Evolutionary conservation across 441 rosid species (phyloP).

Genomic region (Metrosideros polymorpha): DNA sequence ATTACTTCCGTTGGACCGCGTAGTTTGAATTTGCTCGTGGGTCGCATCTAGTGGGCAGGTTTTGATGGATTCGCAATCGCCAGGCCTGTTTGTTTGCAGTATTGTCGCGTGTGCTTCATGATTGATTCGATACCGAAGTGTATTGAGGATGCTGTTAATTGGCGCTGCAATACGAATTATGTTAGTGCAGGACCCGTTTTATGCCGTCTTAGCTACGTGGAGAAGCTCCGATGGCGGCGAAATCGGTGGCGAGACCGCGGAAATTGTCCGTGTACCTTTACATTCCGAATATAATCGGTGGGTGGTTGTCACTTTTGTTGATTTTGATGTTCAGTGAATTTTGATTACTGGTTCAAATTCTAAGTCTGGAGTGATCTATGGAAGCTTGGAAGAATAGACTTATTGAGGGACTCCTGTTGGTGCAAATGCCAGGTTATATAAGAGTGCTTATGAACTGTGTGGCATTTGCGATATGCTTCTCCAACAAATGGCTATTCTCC

Average conservation of each 20-base stretch:
- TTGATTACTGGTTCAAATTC: background rate
- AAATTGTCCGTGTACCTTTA: slow-evolving; percentile 69
- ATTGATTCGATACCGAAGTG: background rate
- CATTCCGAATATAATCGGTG: slow-evolving; percentile 83
- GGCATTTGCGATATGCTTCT: slow-evolving; percentile 82
- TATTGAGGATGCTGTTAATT: background rate
- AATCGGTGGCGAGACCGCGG: slow-evolving; percentile 36
- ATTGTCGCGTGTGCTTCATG: background rate
- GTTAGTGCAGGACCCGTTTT: background rate
- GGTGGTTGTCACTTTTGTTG: background rate
- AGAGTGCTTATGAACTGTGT: slow-evolving; percentile 76
- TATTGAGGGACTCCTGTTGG: background rate
- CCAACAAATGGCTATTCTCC: slow-evolving; percentile 74
- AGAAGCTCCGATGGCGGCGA: slow-evolving; percentile 42
- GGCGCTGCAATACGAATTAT: background rate
- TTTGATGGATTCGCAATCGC: background rate
- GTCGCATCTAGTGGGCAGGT: background rate
- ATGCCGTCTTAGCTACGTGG: background rate
- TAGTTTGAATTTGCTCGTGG: background rate
- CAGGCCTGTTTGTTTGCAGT: background rate
- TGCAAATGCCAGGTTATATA: slow-evolving; percentile 47
- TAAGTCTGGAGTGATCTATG: background rate
- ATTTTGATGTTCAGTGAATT: background rate
- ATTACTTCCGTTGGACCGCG: background rate
- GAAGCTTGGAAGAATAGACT: background rate